Base-by-base conservation (phyloP, 345 rosid genomes). In the Raphanus raphanistrum region DNA sequence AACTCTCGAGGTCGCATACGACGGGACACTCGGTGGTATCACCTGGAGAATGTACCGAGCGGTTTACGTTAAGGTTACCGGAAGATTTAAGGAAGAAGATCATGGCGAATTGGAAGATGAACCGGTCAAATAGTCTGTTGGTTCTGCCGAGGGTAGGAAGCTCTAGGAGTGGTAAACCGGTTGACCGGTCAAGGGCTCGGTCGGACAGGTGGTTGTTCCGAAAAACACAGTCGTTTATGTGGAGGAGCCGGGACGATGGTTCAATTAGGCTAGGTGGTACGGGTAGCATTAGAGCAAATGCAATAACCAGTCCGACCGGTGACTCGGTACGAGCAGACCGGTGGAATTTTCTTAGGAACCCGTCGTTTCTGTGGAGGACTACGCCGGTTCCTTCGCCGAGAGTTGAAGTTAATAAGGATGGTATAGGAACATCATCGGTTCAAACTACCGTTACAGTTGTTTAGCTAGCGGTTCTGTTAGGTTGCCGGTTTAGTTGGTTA, bases 1-100 rank as follows among this genome's bases (percentile, higher is more conserved):
- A 67, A 68, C 84, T 87, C 33, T 75, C 86, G 6, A 85, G 96
- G 29, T 95, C 99, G 1, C 98, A 95, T 68, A 87, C 99, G 4
- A 95, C 98, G 15, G 99, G 99, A 0, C 99, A 95, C 69, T 92
- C 97, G 6, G 66, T 90, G 76, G 79, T 95, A n/a, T 90, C 88
- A 13, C 96, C 96, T 1, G 98, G 99, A 2, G 94, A 91, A 57
- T 85, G 87, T 70, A 88, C 87, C 0, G 99, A 95, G 59, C 86
- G 98, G 74, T 95, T 91, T 87, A 95, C 97, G 5, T 59, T 95
- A 26, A 77, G 85, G 33, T 41, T 95, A 57, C 97, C 98, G 29
- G 90, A 27, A 25, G 96, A 90, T 17, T 87, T 95, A 10, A 81
- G 98, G 77, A 89, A 91, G 76, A 90, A 88, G 33, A 73, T 95